Percentiles rank a stretch among this genome's conserved stretches.
Conservation (phyloP, 345 rosid species). For the Erysimum cheiranthoides region DNA sequence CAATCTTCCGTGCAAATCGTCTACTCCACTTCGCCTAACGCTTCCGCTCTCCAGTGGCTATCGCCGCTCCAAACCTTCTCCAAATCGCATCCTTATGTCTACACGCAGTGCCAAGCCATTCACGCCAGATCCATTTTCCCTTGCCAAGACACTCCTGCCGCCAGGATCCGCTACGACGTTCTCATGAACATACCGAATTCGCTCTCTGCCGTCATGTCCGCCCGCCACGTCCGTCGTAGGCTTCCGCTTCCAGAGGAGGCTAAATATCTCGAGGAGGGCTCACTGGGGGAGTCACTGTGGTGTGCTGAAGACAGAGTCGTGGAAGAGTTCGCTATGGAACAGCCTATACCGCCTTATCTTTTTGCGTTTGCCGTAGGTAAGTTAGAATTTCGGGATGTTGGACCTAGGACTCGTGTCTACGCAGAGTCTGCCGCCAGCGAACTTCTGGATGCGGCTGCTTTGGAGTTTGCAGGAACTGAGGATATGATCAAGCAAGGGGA, state of each 20-base stretch:
- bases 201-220: slow-evolving; percentile 90
- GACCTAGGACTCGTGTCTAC: slow-evolving; percentile 86
- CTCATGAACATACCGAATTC: slow-evolving; percentile 64
- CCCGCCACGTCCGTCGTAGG: slow-evolving; percentile 69
- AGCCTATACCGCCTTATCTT: slow-evolving; percentile 89
- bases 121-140: slow-evolving; percentile 96
- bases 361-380: slow-evolving; percentile 95
- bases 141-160: slow-evolving; percentile 95
- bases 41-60: slow-evolving; percentile 96
- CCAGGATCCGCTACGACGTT: slow-evolving; percentile 71
- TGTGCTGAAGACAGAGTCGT: slow-evolving; percentile 72
- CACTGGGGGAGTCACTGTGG: slow-evolving; percentile 51
- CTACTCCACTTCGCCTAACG: slow-evolving; percentile 68
- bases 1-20: slow-evolving; percentile 53
- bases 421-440: slow-evolving; percentile 58
- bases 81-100: slow-evolving; percentile 71
- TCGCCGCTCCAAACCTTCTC: slow-evolving; percentile 75
- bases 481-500: slow-evolving; percentile 91
- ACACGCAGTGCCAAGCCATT: slow-evolving; percentile 86
- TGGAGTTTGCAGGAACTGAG: slow-evolving; percentile 89
- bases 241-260: slow-evolving; percentile 60
- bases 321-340: slow-evolving; percentile 89
- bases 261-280: slow-evolving; percentile 35
- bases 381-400: slow-evolving; percentile 78
- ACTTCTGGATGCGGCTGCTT: slow-evolving; percentile 75